These are phyloP conservation scores for Yamadazyma endophytica DNA, from an alignment of 805 yeast species.

Conservation along the genomic window DNA sequence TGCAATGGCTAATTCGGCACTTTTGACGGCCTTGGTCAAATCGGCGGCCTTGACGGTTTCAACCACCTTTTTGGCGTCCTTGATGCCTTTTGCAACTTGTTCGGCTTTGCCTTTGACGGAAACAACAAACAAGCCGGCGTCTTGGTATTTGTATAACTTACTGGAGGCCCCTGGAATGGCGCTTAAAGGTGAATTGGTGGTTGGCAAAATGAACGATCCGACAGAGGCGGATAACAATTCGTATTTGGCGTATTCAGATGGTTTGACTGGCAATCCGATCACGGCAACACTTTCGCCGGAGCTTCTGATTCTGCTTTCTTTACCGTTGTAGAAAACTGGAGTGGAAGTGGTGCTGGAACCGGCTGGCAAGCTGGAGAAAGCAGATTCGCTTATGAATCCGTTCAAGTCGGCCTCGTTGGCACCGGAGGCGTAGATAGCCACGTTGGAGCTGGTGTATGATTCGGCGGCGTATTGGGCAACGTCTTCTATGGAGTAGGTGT, in stretches of 20 bases:
- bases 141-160: slow-evolving; percentile 61
- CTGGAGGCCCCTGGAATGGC: slow-evolving; percentile 46
- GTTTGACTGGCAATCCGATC: slow-evolving; percentile 74
- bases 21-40: slow-evolving; percentile 51
- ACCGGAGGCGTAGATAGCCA: slow-evolving; percentile 70
- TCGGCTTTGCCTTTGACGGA: slow-evolving; percentile 55
- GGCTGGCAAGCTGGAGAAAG: slow-evolving; percentile 57
- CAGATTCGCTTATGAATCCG: slow-evolving; percentile 62
- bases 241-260: slow-evolving; percentile 60
- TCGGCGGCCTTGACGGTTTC: slow-evolving; percentile 38
- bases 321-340: slow-evolving; percentile 53
- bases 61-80: slow-evolving; percentile 47
- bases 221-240: slow-evolving; percentile 69
- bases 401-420: slow-evolving; percentile 68
- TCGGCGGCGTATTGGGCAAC: slow-evolving; percentile 62
- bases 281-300: slow-evolving; percentile 68
- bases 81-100: slow-evolving; percentile 57
- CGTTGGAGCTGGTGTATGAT: slow-evolving; percentile 66
- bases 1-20: slow-evolving; percentile 39
- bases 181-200: slow-evolving; percentile 48
- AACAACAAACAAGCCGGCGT: slow-evolving; percentile 77
- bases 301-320: slow-evolving; percentile 62
- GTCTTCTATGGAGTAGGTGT: slow-evolving; percentile 54
- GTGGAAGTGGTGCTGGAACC: slow-evolving; percentile 47
- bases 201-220: slow-evolving; percentile 55